A percentile compares a stretch with the other conserved stretches of the same genome.
phyloP scores from a whole-genome alignment of 805 yeast genomes.

The Candida berthetii region DNA sequence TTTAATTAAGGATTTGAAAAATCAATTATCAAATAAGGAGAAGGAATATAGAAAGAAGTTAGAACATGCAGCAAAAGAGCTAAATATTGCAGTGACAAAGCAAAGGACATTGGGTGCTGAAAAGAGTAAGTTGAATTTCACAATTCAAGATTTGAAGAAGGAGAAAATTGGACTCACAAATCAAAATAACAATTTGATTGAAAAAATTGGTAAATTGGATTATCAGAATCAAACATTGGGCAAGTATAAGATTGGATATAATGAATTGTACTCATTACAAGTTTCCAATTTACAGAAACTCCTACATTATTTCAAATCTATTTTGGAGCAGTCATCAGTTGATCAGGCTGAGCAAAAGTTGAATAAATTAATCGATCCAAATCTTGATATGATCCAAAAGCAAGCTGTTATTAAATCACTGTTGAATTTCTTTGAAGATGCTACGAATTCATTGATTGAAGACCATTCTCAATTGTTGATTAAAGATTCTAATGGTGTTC shows the following conservation, averaged over 20 bases:
- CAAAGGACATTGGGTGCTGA: constrained; percentile 38
- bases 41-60: constrained; percentile 20
- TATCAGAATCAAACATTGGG: constrained; percentile 16
- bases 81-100: constrained; percentile 34
- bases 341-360: constrained; percentile 52
- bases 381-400: constrained; percentile 18
- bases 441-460: constrained; percentile 49
- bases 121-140: constrained; percentile 33
- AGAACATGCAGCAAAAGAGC: constrained; percentile 30
- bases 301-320: constrained; percentile 42
- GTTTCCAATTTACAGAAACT: constrained; percentile 42
- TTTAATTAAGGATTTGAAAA: constrained; percentile 14
- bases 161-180: constrained; percentile 31
- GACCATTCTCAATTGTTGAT: constrained; percentile 38
- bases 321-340: constrained; percentile 53
- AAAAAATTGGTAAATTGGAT: constrained; percentile 26
- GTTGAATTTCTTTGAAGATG: constrained; percentile 51
- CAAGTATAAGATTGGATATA: constrained; percentile 34
- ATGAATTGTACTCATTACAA: constrained; percentile 34
- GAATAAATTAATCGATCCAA: constrained; percentile 28
- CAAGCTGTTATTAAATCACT: constrained; percentile 34
- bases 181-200: constrained; percentile 32
- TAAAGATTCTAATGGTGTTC: constrained; percentile 6
- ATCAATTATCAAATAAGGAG: constrained; percentile 22
- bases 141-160: constrained; percentile 29